Evolutionary conservation across 2,329 filamentous ascomycete species (phyloP).

Genomic region (Fusarium ambrosium): DNA sequence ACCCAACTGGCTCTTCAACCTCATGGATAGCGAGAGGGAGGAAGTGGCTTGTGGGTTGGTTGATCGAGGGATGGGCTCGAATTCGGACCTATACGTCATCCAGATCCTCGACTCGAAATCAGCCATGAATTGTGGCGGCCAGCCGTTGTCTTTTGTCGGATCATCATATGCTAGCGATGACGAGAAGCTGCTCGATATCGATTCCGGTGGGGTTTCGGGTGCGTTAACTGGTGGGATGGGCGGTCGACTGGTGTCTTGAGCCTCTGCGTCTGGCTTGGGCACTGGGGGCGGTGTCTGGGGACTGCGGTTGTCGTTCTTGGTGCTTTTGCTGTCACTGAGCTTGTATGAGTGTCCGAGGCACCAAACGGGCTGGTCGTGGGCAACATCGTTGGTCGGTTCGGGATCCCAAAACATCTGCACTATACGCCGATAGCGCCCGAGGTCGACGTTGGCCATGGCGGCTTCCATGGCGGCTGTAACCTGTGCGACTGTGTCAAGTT

Average conservation of each 20-base stretch:
- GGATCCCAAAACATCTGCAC: constrained; percentile 95
- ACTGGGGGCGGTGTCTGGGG: constrained; percentile 43
- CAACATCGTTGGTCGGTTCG: constrained; percentile 83
- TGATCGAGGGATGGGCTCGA: constrained; percentile 84
- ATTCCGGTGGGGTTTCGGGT: constrained; percentile 63
- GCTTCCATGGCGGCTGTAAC: constrained; percentile 49
- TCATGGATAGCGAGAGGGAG: constrained; percentile 85
- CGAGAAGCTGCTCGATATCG: constrained; percentile 64
- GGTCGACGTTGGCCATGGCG: constrained; percentile 71
- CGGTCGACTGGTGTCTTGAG: constrained; percentile 36
- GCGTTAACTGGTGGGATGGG: constrained; percentile 45
- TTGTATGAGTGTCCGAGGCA: constrained; percentile 75
- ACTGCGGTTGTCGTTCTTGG: constrained; percentile 26
- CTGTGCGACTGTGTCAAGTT: constrained; percentile 17
- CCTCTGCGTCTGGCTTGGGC: constrained; percentile 25
- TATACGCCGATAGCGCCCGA: constrained; percentile 82
- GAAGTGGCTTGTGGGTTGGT: constrained; percentile 78
- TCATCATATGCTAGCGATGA: constrained; percentile 66
- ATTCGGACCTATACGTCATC: constrained; percentile 96
- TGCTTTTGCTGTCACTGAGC: constrained; percentile 48
- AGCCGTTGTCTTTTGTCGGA: constrained; percentile 67
- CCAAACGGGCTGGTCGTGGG: constrained; percentile 81
- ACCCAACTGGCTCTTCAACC: constrained; percentile 82
- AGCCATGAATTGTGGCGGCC: constrained; percentile 87
- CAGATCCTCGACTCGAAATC: constrained; percentile 95